phyloP scores from a whole-genome alignment of 768 basidiomycete genomes.

The Rhodosporidiobolus odoratus region DNA sequence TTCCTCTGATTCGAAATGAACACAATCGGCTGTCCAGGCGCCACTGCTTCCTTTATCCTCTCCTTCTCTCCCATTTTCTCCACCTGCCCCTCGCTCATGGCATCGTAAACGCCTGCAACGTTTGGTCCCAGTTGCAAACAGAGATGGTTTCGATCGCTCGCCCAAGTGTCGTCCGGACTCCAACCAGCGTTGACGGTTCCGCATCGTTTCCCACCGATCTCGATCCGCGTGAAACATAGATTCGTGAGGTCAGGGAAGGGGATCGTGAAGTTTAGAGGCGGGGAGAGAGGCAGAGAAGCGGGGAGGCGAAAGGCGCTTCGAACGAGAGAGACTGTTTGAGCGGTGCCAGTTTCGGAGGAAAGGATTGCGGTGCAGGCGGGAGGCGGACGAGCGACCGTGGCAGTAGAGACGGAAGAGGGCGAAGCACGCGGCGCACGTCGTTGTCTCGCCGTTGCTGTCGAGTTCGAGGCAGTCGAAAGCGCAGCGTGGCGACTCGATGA shows the following conservation, averaged over 20 bases:
- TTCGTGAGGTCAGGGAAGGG: background rate
- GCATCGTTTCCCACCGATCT: background rate
- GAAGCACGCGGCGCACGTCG: no score
- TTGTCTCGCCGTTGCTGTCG: no score
- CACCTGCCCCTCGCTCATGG: background rate
- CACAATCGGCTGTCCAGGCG: background rate
- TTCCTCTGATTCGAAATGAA: background rate
- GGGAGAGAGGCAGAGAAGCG: background rate
- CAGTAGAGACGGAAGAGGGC: no score
- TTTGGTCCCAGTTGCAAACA: background rate
- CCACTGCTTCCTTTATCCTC: background rate
- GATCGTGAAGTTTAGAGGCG: background rate
- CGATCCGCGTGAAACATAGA: background rate
- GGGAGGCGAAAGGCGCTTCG: background rate
- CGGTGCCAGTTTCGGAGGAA: background rate
- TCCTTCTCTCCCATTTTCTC: no score
- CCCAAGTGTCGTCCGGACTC: background rate
- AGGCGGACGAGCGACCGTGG: background rate
- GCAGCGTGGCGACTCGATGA: no score
- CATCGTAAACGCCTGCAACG: background rate
- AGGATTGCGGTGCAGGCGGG: background rate
- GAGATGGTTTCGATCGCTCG: background rate
- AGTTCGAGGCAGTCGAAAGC: no score
- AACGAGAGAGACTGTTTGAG: background rate
- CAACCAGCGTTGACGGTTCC: background rate